These are phyloP conservation scores for Xylaria sp. DNA, from an alignment of 2,329 filamentous ascomycete genomes.

Conservation along the genomic window DNA sequence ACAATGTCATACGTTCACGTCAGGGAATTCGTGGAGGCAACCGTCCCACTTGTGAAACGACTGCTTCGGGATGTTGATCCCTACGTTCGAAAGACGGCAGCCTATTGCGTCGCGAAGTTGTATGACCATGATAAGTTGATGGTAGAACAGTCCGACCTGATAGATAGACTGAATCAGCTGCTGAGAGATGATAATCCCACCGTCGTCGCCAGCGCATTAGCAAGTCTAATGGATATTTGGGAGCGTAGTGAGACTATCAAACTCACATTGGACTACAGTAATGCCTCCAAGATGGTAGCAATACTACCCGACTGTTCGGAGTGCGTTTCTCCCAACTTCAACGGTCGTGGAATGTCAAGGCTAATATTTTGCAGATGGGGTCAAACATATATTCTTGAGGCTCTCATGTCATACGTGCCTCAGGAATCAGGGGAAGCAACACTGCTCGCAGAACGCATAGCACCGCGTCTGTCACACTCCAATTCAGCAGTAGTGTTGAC, in stretches of 20 bases:
- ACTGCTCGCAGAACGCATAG: slow-evolving; percentile 88
- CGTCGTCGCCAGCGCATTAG: slow-evolving; percentile 91
- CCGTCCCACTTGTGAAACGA: slow-evolving; percentile 80
- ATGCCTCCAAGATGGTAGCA: slow-evolving; percentile 96
- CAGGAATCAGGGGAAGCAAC: slow-evolving; percentile 88
- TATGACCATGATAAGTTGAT: slow-evolving; percentile 94
- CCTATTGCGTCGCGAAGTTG: slow-evolving; percentile 94
- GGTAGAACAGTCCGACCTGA: slow-evolving; percentile 89
- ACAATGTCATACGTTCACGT: slow-evolving; percentile 99
- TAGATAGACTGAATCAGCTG: slow-evolving; percentile 87
- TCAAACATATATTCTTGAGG: slow-evolving; percentile 97
- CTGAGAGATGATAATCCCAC: slow-evolving; percentile 96
- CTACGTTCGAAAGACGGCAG: slow-evolving; percentile 96
- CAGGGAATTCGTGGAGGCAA: slow-evolving; percentile 91
- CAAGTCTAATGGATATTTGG: slow-evolving; percentile 96
- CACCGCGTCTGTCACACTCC: slow-evolving; percentile 93
- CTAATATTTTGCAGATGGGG: slow-evolving; percentile 73
- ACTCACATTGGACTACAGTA: slow-evolving; percentile 95
- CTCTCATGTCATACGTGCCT: slow-evolving; percentile 96
- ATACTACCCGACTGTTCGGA: slow-evolving; percentile 97
- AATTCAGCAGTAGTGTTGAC: slow-evolving; percentile 97
- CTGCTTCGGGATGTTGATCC: slow-evolving; percentile 87
- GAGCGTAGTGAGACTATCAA: slow-evolving; percentile 97
- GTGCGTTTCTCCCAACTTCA: slow-evolving; percentile 57
- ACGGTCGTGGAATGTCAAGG: neutral